phyloP scores from a whole-genome alignment of 2,329 filamentous ascomycete species.

The Arachnopeziza araneosa region DNA sequence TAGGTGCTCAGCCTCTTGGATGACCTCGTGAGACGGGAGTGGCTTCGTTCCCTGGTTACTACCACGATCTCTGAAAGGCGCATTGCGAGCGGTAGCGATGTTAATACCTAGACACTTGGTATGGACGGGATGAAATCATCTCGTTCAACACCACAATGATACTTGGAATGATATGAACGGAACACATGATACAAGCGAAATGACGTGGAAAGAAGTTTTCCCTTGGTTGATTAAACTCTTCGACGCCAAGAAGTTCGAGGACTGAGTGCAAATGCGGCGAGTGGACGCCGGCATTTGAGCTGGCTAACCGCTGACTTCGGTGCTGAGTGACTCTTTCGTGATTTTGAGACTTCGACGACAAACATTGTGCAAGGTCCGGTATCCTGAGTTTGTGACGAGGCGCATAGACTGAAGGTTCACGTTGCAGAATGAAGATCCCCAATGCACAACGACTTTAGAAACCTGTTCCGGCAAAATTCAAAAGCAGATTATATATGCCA shows the following conservation, averaged over 20 bases:
- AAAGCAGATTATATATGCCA: background rate
- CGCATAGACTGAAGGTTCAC: background rate
- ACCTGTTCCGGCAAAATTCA: background rate
- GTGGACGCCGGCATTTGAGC: too few relatives aligned
- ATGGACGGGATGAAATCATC: background rate
- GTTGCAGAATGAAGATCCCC: background rate
- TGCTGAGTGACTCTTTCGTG: background rate
- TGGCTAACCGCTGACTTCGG: background rate
- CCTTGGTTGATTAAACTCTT: background rate
- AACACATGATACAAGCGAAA: background rate
- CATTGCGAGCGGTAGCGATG: background rate
- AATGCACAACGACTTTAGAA: background rate
- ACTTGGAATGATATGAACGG: background rate
- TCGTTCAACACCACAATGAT: background rate
- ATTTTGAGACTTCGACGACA: background rate
- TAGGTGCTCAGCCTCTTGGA: constrained; percentile 5
- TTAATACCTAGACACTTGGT: background rate
- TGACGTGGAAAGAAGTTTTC: background rate
- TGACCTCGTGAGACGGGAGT: constrained; percentile 5
- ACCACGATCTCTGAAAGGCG: background rate
- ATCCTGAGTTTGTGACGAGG: background rate
- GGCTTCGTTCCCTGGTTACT: constrained; percentile 2
- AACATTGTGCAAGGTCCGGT: background rate
- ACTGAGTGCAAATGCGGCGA: too few relatives aligned
- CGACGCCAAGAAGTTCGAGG: too few relatives aligned